These are phyloP conservation scores for Aspergillus aculeatus DNA, from an alignment of 2,329 filamentous ascomycete species.

Conservation along the genomic window DNA sequence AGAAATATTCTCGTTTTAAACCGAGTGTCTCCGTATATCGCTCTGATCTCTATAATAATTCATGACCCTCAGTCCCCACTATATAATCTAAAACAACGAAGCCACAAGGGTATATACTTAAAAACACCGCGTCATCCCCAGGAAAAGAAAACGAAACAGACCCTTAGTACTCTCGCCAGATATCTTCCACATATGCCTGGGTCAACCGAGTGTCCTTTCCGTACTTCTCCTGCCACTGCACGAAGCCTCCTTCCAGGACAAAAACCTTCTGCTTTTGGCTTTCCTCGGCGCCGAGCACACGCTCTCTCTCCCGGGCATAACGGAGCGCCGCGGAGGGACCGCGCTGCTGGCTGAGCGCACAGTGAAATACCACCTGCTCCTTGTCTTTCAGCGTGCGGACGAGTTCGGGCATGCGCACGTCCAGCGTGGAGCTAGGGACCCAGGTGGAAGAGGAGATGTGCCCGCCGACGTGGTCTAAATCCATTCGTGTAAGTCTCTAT, in stretches of 20 bases:
- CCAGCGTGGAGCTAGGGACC: constrained; percentile 70
- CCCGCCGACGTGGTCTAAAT: constrained; percentile 78
- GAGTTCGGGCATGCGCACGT: constrained; percentile 77
- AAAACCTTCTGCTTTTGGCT: constrained; percentile 66
- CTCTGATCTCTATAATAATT: not conserved
- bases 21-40: too few relatives aligned
- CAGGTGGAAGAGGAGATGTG: constrained; percentile 79
- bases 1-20: not conserved
- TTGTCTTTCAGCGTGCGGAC: constrained; percentile 73
- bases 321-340: constrained; percentile 79
- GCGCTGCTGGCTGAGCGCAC: constrained; percentile 84
- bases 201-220: constrained; percentile 78
- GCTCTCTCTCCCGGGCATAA: constrained; percentile 66
- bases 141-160: not conserved
- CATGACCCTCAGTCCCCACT: not conserved
- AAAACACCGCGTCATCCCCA: not conserved
- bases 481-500: not conserved
- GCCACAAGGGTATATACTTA: constrained; percentile 5
- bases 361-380: constrained; percentile 89
- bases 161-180: constrained; percentile 65
- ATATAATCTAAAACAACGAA: not conserved
- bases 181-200: constrained; percentile 76
- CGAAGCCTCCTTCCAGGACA: constrained; percentile 81
- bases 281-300: constrained; percentile 45
- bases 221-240: constrained; percentile 79